phyloP scores from a whole-genome alignment of 495 filamentous ascomycete genomes.

The Corynascus novoguineensis region DNA sequence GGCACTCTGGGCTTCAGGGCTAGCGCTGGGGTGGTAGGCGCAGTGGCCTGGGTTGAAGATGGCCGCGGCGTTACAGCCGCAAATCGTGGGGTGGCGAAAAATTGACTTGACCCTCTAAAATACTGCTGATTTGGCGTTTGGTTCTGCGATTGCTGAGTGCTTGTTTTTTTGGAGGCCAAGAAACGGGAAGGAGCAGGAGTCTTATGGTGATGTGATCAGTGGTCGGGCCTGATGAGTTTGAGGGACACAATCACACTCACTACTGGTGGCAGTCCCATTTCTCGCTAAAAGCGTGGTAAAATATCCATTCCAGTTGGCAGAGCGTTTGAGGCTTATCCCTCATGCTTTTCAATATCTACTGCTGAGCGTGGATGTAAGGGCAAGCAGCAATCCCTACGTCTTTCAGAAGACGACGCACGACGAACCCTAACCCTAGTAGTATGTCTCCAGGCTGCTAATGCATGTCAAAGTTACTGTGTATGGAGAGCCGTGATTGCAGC shows the following conservation, averaged over 20 bases:
- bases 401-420: no score
- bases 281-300: neutral
- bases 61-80: conserved; percentile 25
- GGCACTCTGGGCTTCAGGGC: conserved; percentile 19
- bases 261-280: conserved; percentile 11
- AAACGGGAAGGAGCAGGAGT: conserved; percentile 42
- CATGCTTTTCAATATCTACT: neutral
- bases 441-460: neutral
- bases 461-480: conserved; percentile 5
- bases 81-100: conserved; percentile 41
- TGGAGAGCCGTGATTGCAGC: neutral
- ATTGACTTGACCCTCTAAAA: conserved; percentile 28
- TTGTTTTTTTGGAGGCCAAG: conserved; percentile 32
- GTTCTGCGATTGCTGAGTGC: conserved; percentile 25
- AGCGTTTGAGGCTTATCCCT: neutral
- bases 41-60: conserved; percentile 17
- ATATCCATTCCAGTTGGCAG: neutral
- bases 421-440: neutral
- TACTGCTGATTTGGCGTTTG: conserved; percentile 31
- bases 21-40: conserved; percentile 18
- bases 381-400: neutral
- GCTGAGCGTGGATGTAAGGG: neutral
- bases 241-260: neutral
- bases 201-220: conserved; percentile 19
- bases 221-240: neutral